phyloP scores from a whole-genome alignment of 2,329 filamentous ascomycete species.

The Bipolaris victoriae region DNA sequence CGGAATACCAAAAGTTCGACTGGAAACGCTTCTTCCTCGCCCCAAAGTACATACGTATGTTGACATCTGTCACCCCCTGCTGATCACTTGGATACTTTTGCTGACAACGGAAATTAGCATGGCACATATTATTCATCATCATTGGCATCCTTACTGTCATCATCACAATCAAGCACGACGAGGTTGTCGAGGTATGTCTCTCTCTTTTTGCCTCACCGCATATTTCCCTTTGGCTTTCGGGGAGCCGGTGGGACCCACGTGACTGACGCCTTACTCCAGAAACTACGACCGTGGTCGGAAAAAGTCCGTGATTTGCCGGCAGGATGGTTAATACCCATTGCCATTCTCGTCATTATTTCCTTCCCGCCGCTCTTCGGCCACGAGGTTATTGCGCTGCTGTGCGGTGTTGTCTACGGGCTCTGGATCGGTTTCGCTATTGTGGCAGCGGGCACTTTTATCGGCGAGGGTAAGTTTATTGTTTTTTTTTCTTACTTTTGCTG shows the following conservation, averaged over 20 bases:
- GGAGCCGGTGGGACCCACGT: neutral
- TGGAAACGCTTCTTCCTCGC: constrained; percentile 45
- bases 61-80: neutral
- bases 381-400: constrained; percentile 43
- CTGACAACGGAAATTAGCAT: constrained; percentile 27
- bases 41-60: constrained; percentile 46
- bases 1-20: constrained; percentile 41
- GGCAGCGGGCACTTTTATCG: constrained; percentile 44
- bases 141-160: constrained; percentile 38
- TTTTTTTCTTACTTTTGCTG: no score
- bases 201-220: neutral
- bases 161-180: constrained; percentile 39
- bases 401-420: constrained; percentile 45
- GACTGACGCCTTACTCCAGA: constrained; percentile 26
- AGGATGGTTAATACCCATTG: constrained; percentile 45
- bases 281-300: constrained; percentile 44
- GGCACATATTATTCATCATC: constrained; percentile 39
- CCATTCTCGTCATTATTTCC: constrained; percentile 43
- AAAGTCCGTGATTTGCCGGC: constrained; percentile 44
- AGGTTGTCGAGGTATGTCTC: constrained; percentile 38
- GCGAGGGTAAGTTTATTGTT: constrained; percentile 34
- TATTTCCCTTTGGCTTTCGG: neutral
- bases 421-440: constrained; percentile 46
- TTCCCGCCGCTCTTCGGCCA: constrained; percentile 47
- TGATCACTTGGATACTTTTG: no score